A percentile compares a stretch with the other conserved stretches of the same genome.
These are phyloP conservation scores for Verbena officinalis DNA, from an alignment of 257 asterid genomes.

Conservation along the genomic window DNA sequence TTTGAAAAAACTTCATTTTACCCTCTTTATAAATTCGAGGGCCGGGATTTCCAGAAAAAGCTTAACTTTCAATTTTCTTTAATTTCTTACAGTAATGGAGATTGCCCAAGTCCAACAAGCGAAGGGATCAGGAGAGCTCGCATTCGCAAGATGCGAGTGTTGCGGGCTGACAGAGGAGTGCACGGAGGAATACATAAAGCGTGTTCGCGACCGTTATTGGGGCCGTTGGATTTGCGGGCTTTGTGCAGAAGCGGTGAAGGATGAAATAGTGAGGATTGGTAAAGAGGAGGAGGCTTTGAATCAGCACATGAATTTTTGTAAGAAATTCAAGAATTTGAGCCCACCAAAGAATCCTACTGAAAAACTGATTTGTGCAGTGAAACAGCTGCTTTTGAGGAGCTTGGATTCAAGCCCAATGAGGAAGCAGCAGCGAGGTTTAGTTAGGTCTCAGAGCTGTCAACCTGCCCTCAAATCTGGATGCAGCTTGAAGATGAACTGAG, in stretches of 20 bases:
- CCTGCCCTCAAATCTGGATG: conserved; percentile 48
- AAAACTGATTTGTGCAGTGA: conserved; percentile 67
- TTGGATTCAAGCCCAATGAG: conserved; percentile 58
- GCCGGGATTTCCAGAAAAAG: no score
- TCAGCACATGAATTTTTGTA: conserved; percentile 75
- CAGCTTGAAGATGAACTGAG: conserved; percentile 25
- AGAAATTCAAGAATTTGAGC: conserved; percentile 51
- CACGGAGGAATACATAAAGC: conserved; percentile 61
- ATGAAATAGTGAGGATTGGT: conserved; percentile 64
- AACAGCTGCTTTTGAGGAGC: conserved; percentile 68
- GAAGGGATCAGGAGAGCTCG: conserved; percentile 43
- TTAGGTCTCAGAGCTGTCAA: conserved; percentile 50
- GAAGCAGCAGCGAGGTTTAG: conserved; percentile 43
- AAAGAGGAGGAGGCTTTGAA: conserved; percentile 76
- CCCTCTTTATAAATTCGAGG: neutral
- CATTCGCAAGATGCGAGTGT: conserved; percentile 67
- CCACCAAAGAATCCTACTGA: conserved; percentile 63
- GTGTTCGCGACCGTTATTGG: conserved; percentile 57
- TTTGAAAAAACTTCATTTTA: conserved; percentile 32
- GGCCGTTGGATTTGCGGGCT: conserved; percentile 95
- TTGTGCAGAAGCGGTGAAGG: conserved; percentile 84
- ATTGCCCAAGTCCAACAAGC: conserved; percentile 26
- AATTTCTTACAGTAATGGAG: conserved; percentile 30
- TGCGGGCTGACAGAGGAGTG: conserved; percentile 90
- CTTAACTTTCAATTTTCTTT: neutral